A percentile compares a stretch with the other conserved stretches of the same genome.
Evolutionary conservation across 2,329 filamentous ascomycete species (phyloP).

Genomic region (Aspergillus japonicus): DNA sequence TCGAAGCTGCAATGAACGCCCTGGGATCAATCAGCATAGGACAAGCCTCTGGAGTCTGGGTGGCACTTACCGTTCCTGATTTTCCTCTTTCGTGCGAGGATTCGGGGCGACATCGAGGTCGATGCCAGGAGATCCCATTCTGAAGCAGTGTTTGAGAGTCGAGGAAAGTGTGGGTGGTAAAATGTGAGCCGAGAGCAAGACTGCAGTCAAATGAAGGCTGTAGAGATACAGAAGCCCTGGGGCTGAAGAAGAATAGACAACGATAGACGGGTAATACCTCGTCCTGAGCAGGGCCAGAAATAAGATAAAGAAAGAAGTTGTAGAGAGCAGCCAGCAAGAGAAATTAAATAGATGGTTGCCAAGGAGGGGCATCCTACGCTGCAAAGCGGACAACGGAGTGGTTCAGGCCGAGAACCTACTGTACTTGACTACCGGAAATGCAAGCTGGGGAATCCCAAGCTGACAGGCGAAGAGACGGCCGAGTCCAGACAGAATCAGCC

Average conservation of each 20-base stretch:
- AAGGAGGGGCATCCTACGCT: neutral
- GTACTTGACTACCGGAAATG: neutral
- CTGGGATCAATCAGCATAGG: constrained; percentile 42
- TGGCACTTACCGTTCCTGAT: constrained; percentile 45
- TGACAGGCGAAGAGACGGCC: constrained; percentile 5
- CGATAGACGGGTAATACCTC: neutral
- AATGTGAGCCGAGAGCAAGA: neutral
- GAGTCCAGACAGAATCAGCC: constrained; percentile 3
- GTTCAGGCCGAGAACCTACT: constrained; percentile 3
- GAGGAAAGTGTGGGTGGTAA: neutral
- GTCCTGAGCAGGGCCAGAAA: neutral
- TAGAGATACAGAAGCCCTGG: neutral
- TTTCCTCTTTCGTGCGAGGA: constrained; percentile 44
- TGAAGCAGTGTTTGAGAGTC: neutral
- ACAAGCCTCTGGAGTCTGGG: neutral
- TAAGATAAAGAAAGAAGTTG: neutral
- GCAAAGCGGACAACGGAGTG: neutral
- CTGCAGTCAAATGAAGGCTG: neutral
- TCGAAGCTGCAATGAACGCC: constrained; percentile 88
- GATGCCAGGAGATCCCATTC: constrained; percentile 28
- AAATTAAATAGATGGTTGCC: constrained; percentile 4
- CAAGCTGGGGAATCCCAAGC: neutral
- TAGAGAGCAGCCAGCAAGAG: neutral
- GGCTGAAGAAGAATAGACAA: neutral
- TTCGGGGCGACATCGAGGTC: constrained; percentile 34